phyloP scores from a whole-genome alignment of 2,329 filamentous ascomycete genomes.

The Xylariomycetidae sp. region DNA sequence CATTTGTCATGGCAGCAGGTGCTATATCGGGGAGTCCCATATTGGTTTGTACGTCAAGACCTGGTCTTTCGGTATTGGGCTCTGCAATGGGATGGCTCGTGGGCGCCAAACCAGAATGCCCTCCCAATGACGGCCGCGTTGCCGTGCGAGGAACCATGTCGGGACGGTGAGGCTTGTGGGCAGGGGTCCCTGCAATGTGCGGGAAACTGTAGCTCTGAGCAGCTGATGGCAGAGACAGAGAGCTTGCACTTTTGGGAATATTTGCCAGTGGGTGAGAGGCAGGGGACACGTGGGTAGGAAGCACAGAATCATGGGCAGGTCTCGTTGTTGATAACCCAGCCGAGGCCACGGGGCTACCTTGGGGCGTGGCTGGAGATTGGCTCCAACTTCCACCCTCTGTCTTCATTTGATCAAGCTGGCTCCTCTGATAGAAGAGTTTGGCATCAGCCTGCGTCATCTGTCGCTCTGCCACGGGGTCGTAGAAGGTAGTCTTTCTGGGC shows the following conservation, averaged over 20 bases:
- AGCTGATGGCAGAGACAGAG: conserved; percentile 20
- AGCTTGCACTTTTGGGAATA: conserved; percentile 19
- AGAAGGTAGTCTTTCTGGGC: conserved; percentile 75
- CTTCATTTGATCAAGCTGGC: conserved; percentile 58
- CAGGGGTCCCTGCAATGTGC: conserved; percentile 22
- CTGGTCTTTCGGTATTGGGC: conserved; percentile 8
- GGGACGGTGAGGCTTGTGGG: conserved; percentile 12
- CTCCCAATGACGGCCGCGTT: conserved; percentile 26
- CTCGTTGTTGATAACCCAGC: too few species aligned
- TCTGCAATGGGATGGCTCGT: conserved; percentile 11
- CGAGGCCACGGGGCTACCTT: conserved; percentile 37
- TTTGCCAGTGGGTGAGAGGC: conserved; percentile 10
- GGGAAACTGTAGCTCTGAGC: conserved; percentile 27
- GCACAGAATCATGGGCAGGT: too few species aligned
- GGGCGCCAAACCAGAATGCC: conserved; percentile 9
- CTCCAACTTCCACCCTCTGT: conserved; percentile 31
- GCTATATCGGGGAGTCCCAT: conserved; percentile 51
- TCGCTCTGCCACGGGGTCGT: conserved; percentile 90
- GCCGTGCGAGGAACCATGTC: conserved; percentile 25
- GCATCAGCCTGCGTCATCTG: conserved; percentile 92
- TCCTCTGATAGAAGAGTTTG: conserved; percentile 92
- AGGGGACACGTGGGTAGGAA: too few species aligned
- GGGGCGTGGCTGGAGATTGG: conserved; percentile 36
- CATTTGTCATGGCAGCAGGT: conserved; percentile 59
- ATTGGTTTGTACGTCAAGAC: conserved; percentile 15